A percentile compares a stretch with the other conserved stretches of the same genome.
Evolutionary conservation across 495 filamentous ascomycete genomes (phyloP).

Genomic region (Emericellopsis terricola): DNA sequence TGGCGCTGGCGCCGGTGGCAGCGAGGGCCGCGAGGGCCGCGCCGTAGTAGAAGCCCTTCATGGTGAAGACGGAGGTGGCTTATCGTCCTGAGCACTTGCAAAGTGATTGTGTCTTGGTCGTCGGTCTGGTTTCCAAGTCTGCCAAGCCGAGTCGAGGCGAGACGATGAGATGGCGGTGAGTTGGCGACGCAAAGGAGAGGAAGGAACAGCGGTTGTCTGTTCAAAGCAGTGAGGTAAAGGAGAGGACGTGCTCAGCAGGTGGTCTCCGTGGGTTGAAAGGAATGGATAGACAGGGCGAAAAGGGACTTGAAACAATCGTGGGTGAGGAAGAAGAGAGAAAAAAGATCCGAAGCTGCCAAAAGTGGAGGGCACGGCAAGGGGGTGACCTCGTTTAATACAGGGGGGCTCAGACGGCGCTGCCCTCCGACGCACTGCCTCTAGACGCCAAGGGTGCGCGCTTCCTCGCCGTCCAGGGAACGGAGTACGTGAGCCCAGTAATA

Average conservation of each 20-base stretch:
- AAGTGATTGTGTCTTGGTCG: too few relatives aligned
- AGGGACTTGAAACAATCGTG: constrained; percentile 12
- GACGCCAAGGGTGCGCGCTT: too few relatives aligned
- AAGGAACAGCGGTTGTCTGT: constrained; percentile 13
- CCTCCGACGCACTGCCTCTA: too few relatives aligned
- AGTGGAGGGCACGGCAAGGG: constrained; percentile 5
- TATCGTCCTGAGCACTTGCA: too few relatives aligned
- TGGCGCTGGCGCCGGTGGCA: constrained; percentile 14
- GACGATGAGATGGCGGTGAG: too few relatives aligned
- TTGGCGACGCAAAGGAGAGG: constrained; percentile 10
- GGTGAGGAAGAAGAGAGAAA: constrained; percentile 6
- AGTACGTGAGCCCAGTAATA: too few relatives aligned
- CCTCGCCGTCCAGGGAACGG: too few relatives aligned
- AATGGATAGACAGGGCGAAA: constrained; percentile 9
- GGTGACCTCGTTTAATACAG: constrained; percentile 7
- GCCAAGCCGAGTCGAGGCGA: too few relatives aligned
- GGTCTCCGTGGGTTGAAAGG: constrained; percentile 8
- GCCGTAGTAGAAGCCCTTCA: constrained; percentile 10
- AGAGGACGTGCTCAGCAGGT: constrained; percentile 21
- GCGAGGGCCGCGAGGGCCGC: constrained; percentile 11
- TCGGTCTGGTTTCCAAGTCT: too few relatives aligned
- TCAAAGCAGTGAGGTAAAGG: constrained; percentile 10
- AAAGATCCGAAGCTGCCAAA: constrained; percentile 6
- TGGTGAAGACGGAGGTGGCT: too few relatives aligned
- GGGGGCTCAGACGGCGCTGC: too few relatives aligned